Conservation (phyloP, 1,139 yeast species). For the Diutina pseudorugosa region DNA sequence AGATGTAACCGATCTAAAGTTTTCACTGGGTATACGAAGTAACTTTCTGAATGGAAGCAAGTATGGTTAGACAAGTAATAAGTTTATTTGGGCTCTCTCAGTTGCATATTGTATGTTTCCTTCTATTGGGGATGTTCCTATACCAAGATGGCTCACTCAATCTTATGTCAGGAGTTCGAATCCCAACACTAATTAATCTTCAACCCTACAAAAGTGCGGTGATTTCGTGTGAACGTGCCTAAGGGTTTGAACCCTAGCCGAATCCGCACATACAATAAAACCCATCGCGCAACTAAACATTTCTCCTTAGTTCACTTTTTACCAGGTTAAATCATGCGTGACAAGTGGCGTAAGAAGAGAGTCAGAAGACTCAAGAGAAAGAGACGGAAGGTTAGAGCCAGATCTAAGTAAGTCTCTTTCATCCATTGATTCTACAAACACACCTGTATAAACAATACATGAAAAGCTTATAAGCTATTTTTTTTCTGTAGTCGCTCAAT, state of each 20-base stretch:
- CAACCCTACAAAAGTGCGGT: neutral
- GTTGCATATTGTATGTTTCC: too few relatives aligned
- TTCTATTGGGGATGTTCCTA: too few relatives aligned
- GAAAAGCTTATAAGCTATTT: neutral
- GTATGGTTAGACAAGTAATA: too few relatives aligned
- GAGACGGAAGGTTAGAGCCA: slow-evolving; percentile 99
- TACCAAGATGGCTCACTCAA: too few relatives aligned
- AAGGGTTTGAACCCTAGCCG: neutral
- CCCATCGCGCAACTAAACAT: neutral
- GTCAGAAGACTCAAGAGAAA: slow-evolving; percentile 99
- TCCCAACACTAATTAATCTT: neutral
- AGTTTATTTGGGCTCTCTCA: too few relatives aligned
- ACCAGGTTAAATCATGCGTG: slow-evolving; percentile 44
- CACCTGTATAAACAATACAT: slow-evolving; percentile 2
- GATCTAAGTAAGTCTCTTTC: slow-evolving; percentile 60
- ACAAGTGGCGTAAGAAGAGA: slow-evolving; percentile 99
- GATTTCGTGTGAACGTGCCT: neutral
- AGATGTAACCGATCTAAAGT: too few relatives aligned
- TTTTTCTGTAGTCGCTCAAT: neutral
- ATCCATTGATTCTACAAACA: slow-evolving; percentile 1
- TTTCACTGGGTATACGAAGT: too few relatives aligned
- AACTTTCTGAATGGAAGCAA: too few relatives aligned
- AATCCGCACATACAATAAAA: neutral
- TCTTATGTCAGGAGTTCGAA: neutral
- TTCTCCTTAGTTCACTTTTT: slow-evolving; percentile 2